These are phyloP conservation scores for Sistotremastrum niveocremeum DNA, from an alignment of 768 basidiomycete species.

Conservation along the genomic window DNA sequence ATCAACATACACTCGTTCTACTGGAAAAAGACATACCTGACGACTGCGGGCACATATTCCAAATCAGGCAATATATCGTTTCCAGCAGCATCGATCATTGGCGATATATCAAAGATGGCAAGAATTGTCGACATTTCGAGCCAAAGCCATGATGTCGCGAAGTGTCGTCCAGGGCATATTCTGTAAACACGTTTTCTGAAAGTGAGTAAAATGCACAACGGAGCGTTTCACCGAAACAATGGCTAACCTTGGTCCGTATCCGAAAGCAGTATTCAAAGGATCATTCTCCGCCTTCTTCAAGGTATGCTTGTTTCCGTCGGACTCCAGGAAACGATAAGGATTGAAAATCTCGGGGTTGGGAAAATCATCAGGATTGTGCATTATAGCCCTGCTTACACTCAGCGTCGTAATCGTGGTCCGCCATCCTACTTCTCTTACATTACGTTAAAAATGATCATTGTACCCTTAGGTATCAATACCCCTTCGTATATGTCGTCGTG, in stretches of 20 bases:
- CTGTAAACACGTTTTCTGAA: background rate
- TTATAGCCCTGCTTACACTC: background rate
- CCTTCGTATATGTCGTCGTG: conserved; percentile 25
- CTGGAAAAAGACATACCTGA: too few species aligned
- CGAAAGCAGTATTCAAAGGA: too few species aligned
- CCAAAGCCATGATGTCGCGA: conserved; percentile 32
- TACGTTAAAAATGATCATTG: conserved; percentile 21
- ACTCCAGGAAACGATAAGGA: conserved; percentile 37
- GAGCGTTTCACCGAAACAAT: too few species aligned
- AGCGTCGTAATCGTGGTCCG: background rate
- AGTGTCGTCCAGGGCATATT: conserved; percentile 34
- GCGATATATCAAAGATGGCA: conserved; percentile 26
- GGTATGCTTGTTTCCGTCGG: conserved; percentile 10
- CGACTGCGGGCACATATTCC: background rate
- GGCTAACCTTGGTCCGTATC: too few species aligned
- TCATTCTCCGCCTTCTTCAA: conserved; percentile 7
- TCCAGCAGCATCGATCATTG: conserved; percentile 14
- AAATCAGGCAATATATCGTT: conserved; percentile 1
- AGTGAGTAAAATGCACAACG: too few species aligned
- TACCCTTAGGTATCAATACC: conserved; percentile 24
- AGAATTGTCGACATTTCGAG: conserved; percentile 32
- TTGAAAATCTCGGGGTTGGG: conserved; percentile 36
- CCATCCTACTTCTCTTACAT: background rate
- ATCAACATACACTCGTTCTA: too few species aligned
- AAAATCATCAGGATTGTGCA: background rate